phyloP scores from a whole-genome alignment of 257 asterid genomes.

The Eustoma russellianum region DNA sequence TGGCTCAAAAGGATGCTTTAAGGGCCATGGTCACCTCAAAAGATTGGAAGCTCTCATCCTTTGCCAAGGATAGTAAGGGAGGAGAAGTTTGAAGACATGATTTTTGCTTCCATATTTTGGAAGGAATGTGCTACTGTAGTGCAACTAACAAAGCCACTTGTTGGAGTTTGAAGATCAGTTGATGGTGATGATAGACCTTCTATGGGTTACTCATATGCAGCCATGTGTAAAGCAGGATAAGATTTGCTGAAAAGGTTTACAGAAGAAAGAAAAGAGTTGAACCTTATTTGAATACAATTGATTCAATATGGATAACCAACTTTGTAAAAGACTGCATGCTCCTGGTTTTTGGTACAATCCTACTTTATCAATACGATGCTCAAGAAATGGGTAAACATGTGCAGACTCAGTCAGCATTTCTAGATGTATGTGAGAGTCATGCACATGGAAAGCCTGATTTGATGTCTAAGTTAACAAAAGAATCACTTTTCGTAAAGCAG shows the following conservation, averaged over 20 bases:
- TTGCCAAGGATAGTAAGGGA: no score
- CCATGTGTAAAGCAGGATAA: background rate
- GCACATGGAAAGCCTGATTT: no score
- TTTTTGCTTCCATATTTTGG: background rate
- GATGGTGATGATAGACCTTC: background rate
- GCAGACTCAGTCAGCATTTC: no score
- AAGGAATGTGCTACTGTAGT: conserved; percentile 1
- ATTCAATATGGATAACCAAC: background rate
- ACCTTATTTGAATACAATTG: background rate
- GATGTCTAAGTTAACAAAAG: no score
- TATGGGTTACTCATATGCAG: background rate
- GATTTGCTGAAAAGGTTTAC: background rate
- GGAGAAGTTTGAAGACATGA: no score
- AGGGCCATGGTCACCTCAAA: no score
- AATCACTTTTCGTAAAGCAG: no score
- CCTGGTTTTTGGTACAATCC: conserved; percentile 1
- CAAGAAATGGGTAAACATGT: no score
- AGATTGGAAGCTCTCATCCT: no score
- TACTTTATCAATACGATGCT: background rate
- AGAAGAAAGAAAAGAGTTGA: background rate
- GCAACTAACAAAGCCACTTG: background rate
- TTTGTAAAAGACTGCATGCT: background rate
- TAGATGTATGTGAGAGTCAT: no score
- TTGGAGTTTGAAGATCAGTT: background rate
- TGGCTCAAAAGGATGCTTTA: no score